Base-by-base conservation (phyloP, 495 filamentous ascomycete genomes). In the Tuber calosporum region DNA sequence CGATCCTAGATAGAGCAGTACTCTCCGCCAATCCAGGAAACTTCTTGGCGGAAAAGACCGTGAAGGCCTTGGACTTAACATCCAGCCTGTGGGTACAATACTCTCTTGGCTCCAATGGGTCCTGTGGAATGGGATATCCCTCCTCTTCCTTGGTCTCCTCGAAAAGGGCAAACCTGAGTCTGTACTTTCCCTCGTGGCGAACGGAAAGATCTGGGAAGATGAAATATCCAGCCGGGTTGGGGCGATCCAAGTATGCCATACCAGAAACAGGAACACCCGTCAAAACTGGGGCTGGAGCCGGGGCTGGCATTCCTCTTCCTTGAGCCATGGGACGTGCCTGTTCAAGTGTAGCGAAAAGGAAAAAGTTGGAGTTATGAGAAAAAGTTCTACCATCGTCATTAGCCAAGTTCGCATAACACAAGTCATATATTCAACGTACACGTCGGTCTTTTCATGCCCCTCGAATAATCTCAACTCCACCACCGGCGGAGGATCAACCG, bases 191-290 rank as follows among this genome's bases (percentile, higher is more conserved):
- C 82, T 99, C 95, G 82, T 98, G 94, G 70, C 96, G 91, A 69
- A 99, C 95, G 1, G 95, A 98, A 48, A 99, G 85, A 83, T 99
- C 95, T 0, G 96, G 95, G 80, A 99, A 99, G 83, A 99, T 91
- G 82, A 99, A 99, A 83, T 98, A 99, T 71, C 96, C 95, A 67
- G 94, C 95, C 62, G 92, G 93, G 34, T 84, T 86, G 1, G 95
- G 95, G 39, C 96, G 93, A 79, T 99, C 95, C 38, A 99, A 86
- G 82, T 98, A 98, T 34, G 94, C 94, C 86, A 97, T 96, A 58
- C 95, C 96, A 58, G 96, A 96, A 9, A 97, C 95, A 1, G 94
- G 93, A 77, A 96, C 93, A 79, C 95, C 95, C 1, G 96, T 99
- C 75, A 99, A 86, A 48, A 98, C 93, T 1, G 94, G 92, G 37